These are phyloP conservation scores for Globisporangium okanoganense DNA, from an alignment of 352 stramenopile genomes.

Conservation along the genomic window DNA sequence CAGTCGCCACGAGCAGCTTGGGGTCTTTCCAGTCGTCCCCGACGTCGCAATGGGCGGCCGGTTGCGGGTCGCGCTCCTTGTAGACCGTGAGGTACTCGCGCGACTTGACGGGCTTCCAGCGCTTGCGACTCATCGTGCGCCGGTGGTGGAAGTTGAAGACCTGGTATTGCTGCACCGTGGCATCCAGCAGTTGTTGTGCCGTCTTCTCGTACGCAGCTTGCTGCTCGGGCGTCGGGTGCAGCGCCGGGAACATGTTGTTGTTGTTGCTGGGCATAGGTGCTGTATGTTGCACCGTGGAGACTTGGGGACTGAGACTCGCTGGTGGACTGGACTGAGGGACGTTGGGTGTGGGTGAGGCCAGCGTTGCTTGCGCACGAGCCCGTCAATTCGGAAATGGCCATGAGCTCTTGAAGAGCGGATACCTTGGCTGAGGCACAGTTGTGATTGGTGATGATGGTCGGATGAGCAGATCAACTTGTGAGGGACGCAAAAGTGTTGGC, in stretches of 20 bases:
- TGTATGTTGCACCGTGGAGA: background rate
- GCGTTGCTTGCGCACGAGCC: background rate
- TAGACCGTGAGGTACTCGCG: conserved; percentile 32
- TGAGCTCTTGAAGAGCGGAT: background rate
- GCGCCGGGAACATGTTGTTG: conserved; percentile 16
- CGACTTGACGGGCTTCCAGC: conserved; percentile 29
- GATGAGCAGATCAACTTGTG: no score
- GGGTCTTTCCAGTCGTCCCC: conserved; percentile 9
- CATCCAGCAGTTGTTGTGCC: conserved; percentile 13
- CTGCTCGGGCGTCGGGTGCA: conserved; percentile 21
- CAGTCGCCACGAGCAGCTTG: conserved; percentile 11
- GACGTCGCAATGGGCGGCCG: background rate
- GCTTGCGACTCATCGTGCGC: conserved; percentile 21
- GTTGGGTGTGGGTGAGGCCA: no score
- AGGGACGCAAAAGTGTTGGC: no score
- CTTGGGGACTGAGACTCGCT: background rate
- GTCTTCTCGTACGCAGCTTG: conserved; percentile 12
- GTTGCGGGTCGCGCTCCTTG: conserved; percentile 17
- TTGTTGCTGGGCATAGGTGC: background rate
- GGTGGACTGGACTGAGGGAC: no score
- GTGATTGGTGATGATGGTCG: no score
- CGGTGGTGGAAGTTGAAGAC: conserved; percentile 17
- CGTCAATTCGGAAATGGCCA: background rate
- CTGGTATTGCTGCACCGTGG: conserved; percentile 25
- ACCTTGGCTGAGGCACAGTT: background rate